Evolutionary conservation across 2,329 filamentous ascomycete genomes (phyloP), one percentile per base, ranked within the genome.

Genomic region (Arthrobotrys entomopaga): DNA sequence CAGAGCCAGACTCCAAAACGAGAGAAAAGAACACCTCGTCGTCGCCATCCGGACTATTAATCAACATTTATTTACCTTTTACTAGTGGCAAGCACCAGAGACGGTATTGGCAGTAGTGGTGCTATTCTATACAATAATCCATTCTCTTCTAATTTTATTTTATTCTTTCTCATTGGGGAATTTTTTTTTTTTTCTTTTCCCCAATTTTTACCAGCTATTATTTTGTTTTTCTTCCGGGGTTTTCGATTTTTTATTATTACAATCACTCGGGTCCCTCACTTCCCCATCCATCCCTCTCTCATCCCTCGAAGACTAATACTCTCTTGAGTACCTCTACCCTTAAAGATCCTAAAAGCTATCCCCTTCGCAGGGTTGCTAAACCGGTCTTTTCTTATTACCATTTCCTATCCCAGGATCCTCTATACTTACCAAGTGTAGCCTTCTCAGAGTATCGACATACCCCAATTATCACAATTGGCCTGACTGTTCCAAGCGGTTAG

Each of bases 281-380:
- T 16, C 11, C 20, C n/a, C n/a, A n/a, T n/a, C n/a, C 19, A 22
- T 24, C 43, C 52, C 13, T 40, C 13, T 40, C 43, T 5, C 2
- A 50, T n/a, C n/a, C 48, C 24, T 38, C 29, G 29, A 34, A 34
- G 1, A 34, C 29, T 34, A n/a, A 34, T 48, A 15, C 38, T 38
- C 24, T n/a, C 40, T 50, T 40, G 26, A 71, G 52, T 64, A 63
- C 65, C 34, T 58, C 58, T 52, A 70, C 24, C 16, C 58, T 34
- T 34, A 5, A 50, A 42, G 38, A 70, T 70, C 65, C 58, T 64
- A 63, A 70, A 46, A 65, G 43, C 69, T 57, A 73, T 73, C 56
- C 69, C 69, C 54, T 73, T 66, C 69, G 20, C 54, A 61, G 29
- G 69, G 22, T 56, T 73, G 49, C 69, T 73, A 65, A 73, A 65